A percentile compares a stretch with the other conserved stretches of the same genome.
Conservation (phyloP, 2,329 filamentous ascomycete genomes). For the Neopestalotiopsis sp. region DNA sequence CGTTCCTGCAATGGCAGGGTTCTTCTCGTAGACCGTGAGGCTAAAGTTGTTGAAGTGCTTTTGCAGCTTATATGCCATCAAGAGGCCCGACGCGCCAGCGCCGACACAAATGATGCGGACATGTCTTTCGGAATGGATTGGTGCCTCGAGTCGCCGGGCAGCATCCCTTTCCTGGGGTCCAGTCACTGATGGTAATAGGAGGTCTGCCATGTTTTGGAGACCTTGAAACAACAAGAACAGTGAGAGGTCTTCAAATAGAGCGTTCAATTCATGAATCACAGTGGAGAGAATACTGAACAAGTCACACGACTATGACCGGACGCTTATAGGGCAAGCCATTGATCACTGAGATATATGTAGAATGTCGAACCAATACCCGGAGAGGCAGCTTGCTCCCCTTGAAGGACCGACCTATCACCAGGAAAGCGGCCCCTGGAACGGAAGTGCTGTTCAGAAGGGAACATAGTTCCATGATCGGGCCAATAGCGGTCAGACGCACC, state of each 20-base stretch:
- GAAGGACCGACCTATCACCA: background rate
- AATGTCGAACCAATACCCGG: background rate
- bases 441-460: conserved; percentile 8
- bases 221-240: no score
- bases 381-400: background rate
- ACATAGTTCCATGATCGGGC: conserved; percentile 5
- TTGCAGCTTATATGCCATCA: conserved; percentile 53
- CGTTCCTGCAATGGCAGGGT: conserved; percentile 50
- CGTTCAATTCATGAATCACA: no score
- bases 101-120: conserved; percentile 46
- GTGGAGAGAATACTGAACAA: no score
- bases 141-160: conserved; percentile 12
- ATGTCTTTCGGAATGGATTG: conserved; percentile 26
- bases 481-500: background rate
- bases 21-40: conserved; percentile 51
- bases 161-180: conserved; percentile 10
- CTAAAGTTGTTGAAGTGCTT: conserved; percentile 47
- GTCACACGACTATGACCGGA: no score
- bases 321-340: background rate
- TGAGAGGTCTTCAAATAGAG: no score
- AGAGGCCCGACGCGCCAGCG: conserved; percentile 51
- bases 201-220: background rate
- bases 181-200: background rate
- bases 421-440: background rate
- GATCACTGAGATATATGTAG: background rate